phyloP scores from a whole-genome alignment of 2,329 filamentous ascomycete genomes.

The Cyphellophora europaea region DNA sequence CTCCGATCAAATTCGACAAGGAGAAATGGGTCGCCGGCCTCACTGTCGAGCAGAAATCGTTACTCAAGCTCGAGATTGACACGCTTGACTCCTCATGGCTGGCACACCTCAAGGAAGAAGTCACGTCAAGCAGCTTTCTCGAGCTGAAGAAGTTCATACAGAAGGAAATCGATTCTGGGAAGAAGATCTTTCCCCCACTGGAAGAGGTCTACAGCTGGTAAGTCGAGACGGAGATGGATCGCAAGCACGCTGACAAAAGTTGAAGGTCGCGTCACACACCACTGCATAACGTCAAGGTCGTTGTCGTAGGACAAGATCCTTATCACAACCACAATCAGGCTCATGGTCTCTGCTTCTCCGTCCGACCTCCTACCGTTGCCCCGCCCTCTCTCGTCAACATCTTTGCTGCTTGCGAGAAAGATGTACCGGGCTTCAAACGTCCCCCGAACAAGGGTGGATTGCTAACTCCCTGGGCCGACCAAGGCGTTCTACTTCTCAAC shows the following conservation, averaged over 20 bases:
- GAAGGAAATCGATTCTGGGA: slow-evolving; percentile 61
- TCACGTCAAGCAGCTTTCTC: slow-evolving; percentile 70
- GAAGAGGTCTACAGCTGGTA: slow-evolving; percentile 94
- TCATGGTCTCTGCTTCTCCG: slow-evolving; percentile 91
- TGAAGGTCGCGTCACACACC: slow-evolving; percentile 89
- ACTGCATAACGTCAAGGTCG: slow-evolving; percentile 76
- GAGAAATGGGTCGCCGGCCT: slow-evolving; percentile 76
- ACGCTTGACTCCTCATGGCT: slow-evolving; percentile 91
- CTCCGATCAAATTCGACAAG: slow-evolving; percentile 64
- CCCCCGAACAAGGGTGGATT: slow-evolving; percentile 73
- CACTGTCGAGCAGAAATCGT: slow-evolving; percentile 67
- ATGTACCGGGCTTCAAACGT: slow-evolving; percentile 70
- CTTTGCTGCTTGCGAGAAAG: slow-evolving; percentile 76
- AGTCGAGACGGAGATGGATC: slow-evolving; percentile 16
- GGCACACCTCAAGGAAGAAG: slow-evolving; percentile 75
- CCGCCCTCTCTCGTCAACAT: slow-evolving; percentile 91
- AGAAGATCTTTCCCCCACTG: slow-evolving; percentile 77
- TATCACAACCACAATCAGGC: slow-evolving; percentile 96
- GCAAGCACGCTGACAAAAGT: not conserved
- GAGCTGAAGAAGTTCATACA: slow-evolving; percentile 80
- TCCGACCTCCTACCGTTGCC: slow-evolving; percentile 76
- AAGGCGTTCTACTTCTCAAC: slow-evolving; percentile 86
- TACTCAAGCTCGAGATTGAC: slow-evolving; percentile 83
- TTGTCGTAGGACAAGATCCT: slow-evolving; percentile 91
- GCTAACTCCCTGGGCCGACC: slow-evolving; percentile 86